Base-by-base conservation (phyloP, 441 rosid species). In the Daphne laureola region DNA sequence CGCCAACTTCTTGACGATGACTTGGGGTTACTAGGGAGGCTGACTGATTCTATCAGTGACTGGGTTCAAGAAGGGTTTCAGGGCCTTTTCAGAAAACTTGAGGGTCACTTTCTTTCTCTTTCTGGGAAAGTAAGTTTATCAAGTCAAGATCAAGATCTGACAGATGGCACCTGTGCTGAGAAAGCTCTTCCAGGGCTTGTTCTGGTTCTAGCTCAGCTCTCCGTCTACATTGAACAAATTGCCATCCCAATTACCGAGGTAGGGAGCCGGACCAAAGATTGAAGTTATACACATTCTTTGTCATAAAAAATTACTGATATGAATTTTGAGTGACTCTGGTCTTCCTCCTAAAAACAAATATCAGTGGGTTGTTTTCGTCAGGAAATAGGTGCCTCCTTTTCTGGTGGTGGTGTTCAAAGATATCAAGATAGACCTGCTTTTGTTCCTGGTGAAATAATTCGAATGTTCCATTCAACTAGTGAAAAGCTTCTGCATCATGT, bases 11-110 rank as follows among this genome's bases (percentile, higher is more conserved):
- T 87, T 70, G 90, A 79, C 53, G 94, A 82, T 53, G 71, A 76
- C 64, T 65, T 75, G 54, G 90, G 58, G 63, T 69, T 86, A 57
- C 69, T 90, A 55, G 64, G 77, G 52, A 73, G 84, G 71, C 69
- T 87, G 72, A 87, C 80, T 42, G 87, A 81, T 55, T 71, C 67
- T 21, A 70, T 86, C 61, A 58, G 73, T 61, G 86, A 75, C 67
- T 87, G 86, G 86, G 82, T 90, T 68, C 96, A 82, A 84, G 93
- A 82, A 74, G 99, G 97, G 59, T 94, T 90, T 76, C 94, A 94
- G 64, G 78, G 76, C 60, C 90, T 94, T 75, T 90, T 94, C 61
- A 71, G 72, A 76, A 71, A 76, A 62, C 82, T 94, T 67, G 78
- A 87, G 61, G 71, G 67, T 58, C 73, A 54, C 52, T 83, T 94